phyloP scores from a whole-genome alignment of 2,329 filamentous ascomycete species.

The Mariannaea sp. region DNA sequence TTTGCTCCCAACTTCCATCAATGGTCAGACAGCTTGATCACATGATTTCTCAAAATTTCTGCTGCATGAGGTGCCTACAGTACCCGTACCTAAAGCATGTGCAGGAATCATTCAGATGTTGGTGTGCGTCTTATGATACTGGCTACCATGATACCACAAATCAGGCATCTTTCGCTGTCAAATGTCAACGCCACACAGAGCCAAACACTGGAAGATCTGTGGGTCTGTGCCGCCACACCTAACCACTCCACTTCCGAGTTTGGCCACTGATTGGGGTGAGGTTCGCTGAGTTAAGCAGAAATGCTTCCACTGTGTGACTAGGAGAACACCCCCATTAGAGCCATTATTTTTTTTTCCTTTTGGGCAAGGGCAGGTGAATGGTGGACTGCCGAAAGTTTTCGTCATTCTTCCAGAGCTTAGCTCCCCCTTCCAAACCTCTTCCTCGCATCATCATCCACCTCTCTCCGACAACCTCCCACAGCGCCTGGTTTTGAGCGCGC shows the following conservation, averaged over 20 bases:
- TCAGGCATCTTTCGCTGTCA: constrained; percentile 15
- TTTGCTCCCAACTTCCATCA: too few species aligned
- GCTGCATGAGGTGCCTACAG: too few species aligned
- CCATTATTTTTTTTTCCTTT: neutral
- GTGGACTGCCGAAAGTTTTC: constrained; percentile 14
- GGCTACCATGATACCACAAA: constrained; percentile 14
- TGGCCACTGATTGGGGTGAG: too few species aligned
- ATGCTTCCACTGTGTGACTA: constrained; percentile 1
- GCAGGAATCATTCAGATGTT: constrained; percentile 4
- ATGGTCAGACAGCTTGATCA: too few species aligned
- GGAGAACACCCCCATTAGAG: neutral
- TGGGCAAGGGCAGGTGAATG: constrained; percentile 6
- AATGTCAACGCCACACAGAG: neutral
- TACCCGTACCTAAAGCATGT: too few species aligned
- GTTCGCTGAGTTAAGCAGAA: neutral
- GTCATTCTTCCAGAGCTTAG: constrained; percentile 16
- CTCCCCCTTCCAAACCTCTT: constrained; percentile 21
- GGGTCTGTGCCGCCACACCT: neutral
- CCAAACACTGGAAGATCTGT: neutral
- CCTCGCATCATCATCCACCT: constrained; percentile 32
- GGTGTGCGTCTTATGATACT: constrained; percentile 12
- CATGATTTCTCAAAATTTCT: neutral
- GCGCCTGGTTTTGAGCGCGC: neutral
- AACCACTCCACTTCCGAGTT: too few species aligned
- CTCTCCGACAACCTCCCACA: constrained; percentile 1